Evolutionary conservation across 805 yeast genomes (phyloP), one percentile per base, ranked within the genome.

Genomic region (Spathaspora boniae): DNA sequence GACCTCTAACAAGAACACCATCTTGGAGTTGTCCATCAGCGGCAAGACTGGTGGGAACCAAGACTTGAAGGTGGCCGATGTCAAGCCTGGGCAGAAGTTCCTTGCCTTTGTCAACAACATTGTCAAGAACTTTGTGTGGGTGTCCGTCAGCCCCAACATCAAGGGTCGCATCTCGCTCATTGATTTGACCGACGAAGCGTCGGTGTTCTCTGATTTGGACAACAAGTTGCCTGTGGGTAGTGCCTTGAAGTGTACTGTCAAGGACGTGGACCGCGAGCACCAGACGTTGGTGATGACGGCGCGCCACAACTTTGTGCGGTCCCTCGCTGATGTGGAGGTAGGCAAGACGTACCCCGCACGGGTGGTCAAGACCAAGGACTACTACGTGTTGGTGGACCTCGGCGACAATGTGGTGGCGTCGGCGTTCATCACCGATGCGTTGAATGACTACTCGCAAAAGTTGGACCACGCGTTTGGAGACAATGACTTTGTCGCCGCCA

Each of bases 351-450:
- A 78, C 30, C 85, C 89, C 2, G 87, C 80, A 5, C 74, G 78
- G 51, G 66, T 87, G 9, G 50, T 76, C 36, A 78, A 72, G 46
- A 73, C 83, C 2, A 63, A 71, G 34, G 82, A 76, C 9, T 69
- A 72, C 28, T 77, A 70, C 46, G 79, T 86, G 26, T 58, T 83
- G 45, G 82, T 86, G 28, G 84, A 82, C 42, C 59, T 87, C 29
- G 84, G 87, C n/a, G 69, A 70, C 22, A 70, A 67, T 30, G 66
- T 82, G 7, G 69, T 72, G 22, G 89, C 83, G 3, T 68, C 80
- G 36, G 72, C 93, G 3, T 78, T 72, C 51, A 74, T 82, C 34
- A 79, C 93, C 3, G 96, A 87, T 55, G 87, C 94, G 5, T 64
- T 84, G 45, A 75, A 80, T 50, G 82, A 82, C 53, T 86, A 75